A percentile compares a stretch with the other conserved stretches of the same genome.
These are phyloP conservation scores for Oemleria cerasiformis DNA, from an alignment of 306 rosid species.

Conservation along the genomic window DNA sequence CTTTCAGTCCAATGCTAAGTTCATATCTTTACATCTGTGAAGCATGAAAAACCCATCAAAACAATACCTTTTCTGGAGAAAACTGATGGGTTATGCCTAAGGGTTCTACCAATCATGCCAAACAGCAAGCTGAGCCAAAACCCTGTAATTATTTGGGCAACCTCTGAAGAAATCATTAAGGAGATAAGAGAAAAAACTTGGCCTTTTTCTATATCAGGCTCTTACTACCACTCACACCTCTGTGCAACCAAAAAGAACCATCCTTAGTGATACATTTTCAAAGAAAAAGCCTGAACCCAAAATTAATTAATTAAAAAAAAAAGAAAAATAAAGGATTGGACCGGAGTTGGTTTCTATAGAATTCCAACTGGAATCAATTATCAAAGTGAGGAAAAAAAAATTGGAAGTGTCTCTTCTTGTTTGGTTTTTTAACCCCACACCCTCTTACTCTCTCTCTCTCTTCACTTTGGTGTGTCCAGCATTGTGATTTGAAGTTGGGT, in stretches of 20 bases:
- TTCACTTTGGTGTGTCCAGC: conserved; percentile 50
- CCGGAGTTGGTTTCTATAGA: conserved; percentile 31
- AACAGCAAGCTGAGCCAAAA: conserved; percentile 41
- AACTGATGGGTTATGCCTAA: conserved; percentile 4
- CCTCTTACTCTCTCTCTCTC: conserved; percentile 32
- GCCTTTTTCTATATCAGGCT: conserved; percentile 45
- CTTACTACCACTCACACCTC: conserved; percentile 43
- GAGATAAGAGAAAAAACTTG: conserved; percentile 43
- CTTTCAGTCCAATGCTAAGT: conserved; percentile 24
- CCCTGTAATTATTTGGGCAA: conserved; percentile 48
- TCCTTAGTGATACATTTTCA: conserved; percentile 40
- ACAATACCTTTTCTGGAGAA: conserved; percentile 16
- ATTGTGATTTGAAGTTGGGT: conserved; percentile 43
- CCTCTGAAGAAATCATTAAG: conserved; percentile 41
- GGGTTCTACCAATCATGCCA: conserved; percentile 46
- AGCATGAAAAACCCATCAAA: conserved; percentile 38
- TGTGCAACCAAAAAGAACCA: conserved; percentile 47
- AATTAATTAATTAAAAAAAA: background rate
- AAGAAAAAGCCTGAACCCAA: conserved; percentile 24
- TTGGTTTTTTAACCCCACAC: background rate
- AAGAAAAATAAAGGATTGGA: background rate
- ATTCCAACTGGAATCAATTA: conserved; percentile 44
- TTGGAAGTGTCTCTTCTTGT: conserved; percentile 4
- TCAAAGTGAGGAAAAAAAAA: conserved; percentile 18
- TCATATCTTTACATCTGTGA: conserved; percentile 31